Evolutionary conservation across 2,329 filamentous ascomycete genomes (phyloP), one percentile per base, ranked within the genome.

Genomic region (Raffaelea deltoideospora): DNA sequence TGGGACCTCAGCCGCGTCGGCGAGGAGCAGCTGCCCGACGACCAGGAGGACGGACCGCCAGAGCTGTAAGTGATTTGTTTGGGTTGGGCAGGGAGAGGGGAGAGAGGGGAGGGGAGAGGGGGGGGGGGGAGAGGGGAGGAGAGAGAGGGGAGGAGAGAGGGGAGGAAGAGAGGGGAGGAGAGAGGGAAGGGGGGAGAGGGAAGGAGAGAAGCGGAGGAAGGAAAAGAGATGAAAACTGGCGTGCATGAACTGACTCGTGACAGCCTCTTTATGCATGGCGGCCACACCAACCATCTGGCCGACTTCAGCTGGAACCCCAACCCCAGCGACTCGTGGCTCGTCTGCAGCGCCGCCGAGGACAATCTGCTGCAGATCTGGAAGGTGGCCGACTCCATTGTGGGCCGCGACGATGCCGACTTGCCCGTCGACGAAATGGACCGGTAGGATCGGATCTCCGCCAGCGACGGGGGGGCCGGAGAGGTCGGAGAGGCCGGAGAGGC

Each of bases 231-330:
- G n/a, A n/a, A n/a, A n/a, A n/a, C n/a, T n/a, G n/a, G n/a, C n/a
- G n/a, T n/a, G n/a, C n/a, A n/a, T n/a, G n/a, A n/a, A n/a, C 47
- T 55, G 45, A 53, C 45, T 45, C 5, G 15, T 6, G n/a, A n/a
- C 41, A 86, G 82, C 33, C 64, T 98, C 2, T 98, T 98, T 61
- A 96, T 98, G 87, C 90, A 98, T 51, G 90, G 90, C 42, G 90
- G 90, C 23, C 92, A 98, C 63, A 98, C 90, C 10, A 95, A 95
- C 60, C 81, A 92, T 47, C 75, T 98, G 43, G 86, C 84, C 26
- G 92, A 98, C 58, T 98, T 98, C 53, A 88, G 81, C 60, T 98
- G 88, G 88, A 98, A 98, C 58, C 75, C 76, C 47, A 94, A 93
- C 54, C 75, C 76, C 47, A 94, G 92, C 53, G 86, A 95, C 50